Conservation (phyloP, 768 basidiomycete species). For the Amanita molliuscula region DNA sequence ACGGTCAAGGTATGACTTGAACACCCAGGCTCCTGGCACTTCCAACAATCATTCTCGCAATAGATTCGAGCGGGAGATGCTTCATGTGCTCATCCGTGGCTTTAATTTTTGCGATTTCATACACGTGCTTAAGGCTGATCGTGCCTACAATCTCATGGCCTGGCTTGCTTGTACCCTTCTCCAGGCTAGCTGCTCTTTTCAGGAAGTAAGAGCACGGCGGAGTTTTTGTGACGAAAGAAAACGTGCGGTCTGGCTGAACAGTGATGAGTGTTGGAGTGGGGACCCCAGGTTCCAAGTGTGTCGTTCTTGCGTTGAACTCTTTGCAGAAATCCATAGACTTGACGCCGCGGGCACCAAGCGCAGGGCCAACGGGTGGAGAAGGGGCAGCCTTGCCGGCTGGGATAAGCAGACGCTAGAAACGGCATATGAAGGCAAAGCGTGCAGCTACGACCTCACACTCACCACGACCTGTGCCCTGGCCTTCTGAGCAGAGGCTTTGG, state of each 20-base stretch:
- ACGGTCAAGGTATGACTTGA: constrained; percentile 68
- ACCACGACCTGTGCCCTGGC: constrained; percentile 72
- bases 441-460: constrained; percentile 19
- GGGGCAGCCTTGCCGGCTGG: constrained; percentile 93
- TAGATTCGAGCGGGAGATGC: constrained; percentile 77
- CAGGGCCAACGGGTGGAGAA: constrained; percentile 93
- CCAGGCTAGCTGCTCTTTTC: constrained; percentile 82
- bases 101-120: constrained; percentile 98
- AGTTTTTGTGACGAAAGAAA: constrained; percentile 87
- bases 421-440: constrained; percentile 9
- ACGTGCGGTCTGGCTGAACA: constrained; percentile 90
- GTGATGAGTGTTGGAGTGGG: constrained; percentile 90
- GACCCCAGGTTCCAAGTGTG: constrained; percentile 73
- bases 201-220: constrained; percentile 86
- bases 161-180: constrained; percentile 81
- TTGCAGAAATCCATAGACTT: constrained; percentile 99
- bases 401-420: constrained; percentile 59
- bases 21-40: constrained; percentile 85
- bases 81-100: constrained; percentile 81
- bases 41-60: constrained; percentile 82
- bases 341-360: constrained; percentile 94
- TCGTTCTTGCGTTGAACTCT: constrained; percentile 97
- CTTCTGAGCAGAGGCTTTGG: constrained; percentile 44
- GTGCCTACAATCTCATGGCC: constrained; percentile 72
- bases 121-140: constrained; percentile 92